Percentiles rank a stretch among this genome's conserved stretches.
Conservation (phyloP, 768 basidiomycete genomes). For the Suillus variegatus region DNA sequence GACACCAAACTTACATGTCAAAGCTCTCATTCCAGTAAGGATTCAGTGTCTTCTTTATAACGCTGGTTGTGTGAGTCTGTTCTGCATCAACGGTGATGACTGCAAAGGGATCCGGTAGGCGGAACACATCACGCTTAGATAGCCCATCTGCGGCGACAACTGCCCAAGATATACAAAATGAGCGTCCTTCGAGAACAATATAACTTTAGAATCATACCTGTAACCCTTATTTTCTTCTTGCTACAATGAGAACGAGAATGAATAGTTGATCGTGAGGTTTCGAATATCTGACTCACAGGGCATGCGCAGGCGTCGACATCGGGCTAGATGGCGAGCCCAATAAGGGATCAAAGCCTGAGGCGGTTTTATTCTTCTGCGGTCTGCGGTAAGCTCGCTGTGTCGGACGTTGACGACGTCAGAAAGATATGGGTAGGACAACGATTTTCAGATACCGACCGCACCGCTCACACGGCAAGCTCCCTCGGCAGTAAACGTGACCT, state of each 20-base stretch:
- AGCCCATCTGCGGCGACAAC: conserved; percentile 95
- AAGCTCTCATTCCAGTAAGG: conserved; percentile 99
- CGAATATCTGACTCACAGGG: conserved; percentile 25
- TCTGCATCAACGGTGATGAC: conserved; percentile 98
- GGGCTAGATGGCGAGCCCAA: conserved; percentile 2
- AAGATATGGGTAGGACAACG: conserved; percentile 14
- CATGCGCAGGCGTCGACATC: conserved; percentile 30
- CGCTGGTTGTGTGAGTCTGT: conserved; percentile 95
- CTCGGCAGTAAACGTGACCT: conserved; percentile 12
- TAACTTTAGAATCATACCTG: conserved; percentile 46
- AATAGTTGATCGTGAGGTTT: not conserved
- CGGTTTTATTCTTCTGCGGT: not conserved
- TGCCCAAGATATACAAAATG: conserved; percentile 31
- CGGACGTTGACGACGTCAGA: conserved; percentile 18
- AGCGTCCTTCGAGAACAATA: not conserved
- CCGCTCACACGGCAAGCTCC: not conserved
- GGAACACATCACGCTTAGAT: conserved; percentile 93
- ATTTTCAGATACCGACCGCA: conserved; percentile 34
- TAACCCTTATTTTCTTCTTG: conserved; percentile 77
- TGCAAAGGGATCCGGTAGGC: conserved; percentile 96
- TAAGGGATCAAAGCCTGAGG: conserved; percentile 1
- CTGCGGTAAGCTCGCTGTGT: not conserved
- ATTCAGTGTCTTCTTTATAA: conserved; percentile 94
- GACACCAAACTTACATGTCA: conserved; percentile 70
- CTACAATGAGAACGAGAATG: conserved; percentile 27